phyloP scores from a whole-genome alignment of 768 basidiomycete genomes.

The Peribolospora kevripleyi region DNA sequence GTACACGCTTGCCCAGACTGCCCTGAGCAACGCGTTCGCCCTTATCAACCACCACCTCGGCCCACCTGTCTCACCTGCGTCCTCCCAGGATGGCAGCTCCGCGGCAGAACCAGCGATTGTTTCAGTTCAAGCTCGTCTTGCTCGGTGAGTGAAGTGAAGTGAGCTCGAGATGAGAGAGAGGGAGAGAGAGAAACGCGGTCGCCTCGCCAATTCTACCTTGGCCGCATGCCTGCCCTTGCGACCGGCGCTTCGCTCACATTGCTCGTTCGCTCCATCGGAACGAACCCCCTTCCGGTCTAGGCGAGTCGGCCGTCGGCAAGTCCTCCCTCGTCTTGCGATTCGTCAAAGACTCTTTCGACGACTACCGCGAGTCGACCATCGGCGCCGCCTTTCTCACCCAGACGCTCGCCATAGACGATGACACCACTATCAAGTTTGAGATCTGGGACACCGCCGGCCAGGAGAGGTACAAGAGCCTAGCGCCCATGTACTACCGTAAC shows the following conservation, averaged over 20 bases:
- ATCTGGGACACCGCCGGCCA: constrained; percentile 78
- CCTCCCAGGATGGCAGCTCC: too few relatives aligned
- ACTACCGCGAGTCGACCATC: constrained; percentile 75
- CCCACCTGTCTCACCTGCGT: neutral
- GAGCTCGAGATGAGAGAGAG: neutral
- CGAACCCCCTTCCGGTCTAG: constrained; percentile 23
- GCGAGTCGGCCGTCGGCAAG: constrained; percentile 95
- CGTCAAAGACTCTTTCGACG: constrained; percentile 88
- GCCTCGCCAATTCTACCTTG: neutral
- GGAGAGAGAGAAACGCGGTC: neutral
- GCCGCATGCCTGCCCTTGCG: neutral
- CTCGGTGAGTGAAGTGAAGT: constrained; percentile 35
- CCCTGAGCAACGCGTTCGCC: too few relatives aligned
- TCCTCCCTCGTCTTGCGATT: constrained; percentile 72
- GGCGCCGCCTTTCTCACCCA: constrained; percentile 90
- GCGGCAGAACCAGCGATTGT: constrained; percentile 12
- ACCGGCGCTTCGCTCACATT: neutral
- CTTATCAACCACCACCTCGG: constrained; percentile 1
- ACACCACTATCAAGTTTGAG: constrained; percentile 85
- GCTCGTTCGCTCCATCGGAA: neutral
- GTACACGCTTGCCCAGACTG: too few relatives aligned
- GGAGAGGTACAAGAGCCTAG: constrained; percentile 63
- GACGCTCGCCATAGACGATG: constrained; percentile 70
- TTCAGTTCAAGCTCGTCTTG: constrained; percentile 86
- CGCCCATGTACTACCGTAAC: constrained; percentile 91